These are phyloP conservation scores for Puccinia sorghi DNA, from an alignment of 1,284 basidiomycete species.

Conservation along the genomic window DNA sequence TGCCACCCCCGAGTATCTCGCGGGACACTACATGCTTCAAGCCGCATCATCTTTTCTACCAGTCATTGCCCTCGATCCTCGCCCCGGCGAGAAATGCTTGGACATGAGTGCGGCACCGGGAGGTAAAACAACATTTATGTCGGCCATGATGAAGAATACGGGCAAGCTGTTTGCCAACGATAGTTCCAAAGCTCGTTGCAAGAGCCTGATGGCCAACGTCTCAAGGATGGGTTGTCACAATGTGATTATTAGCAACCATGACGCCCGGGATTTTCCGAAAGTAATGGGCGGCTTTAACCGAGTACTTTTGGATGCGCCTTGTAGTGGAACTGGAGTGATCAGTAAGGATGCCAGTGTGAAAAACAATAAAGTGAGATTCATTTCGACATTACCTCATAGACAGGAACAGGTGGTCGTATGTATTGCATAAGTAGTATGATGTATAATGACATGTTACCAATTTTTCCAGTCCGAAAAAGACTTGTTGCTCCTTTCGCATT, in stretches of 20 bases:
- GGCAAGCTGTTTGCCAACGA: conserved; percentile 99
- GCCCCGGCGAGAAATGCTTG: conserved; percentile 88
- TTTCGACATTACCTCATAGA: background rate
- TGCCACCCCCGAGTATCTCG: conserved; percentile 97
- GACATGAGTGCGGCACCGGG: conserved; percentile 99
- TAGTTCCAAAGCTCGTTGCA: conserved; percentile 89
- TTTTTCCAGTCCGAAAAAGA: conserved; percentile 75
- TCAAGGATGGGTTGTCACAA: conserved; percentile 98
- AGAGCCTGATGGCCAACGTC: conserved; percentile 93
- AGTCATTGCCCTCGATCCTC: conserved; percentile 89
- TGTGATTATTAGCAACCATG: conserved; percentile 94
- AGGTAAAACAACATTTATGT: conserved; percentile 95
- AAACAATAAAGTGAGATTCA: conserved; percentile 71
- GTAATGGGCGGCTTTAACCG: conserved; percentile 98
- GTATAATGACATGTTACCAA: background rate
- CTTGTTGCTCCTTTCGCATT: conserved; percentile 87
- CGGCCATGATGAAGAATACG: conserved; percentile 95
- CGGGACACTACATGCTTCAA: conserved; percentile 99
- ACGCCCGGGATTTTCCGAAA: conserved; percentile 98
- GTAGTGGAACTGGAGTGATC: conserved; percentile 97
- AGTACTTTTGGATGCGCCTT: conserved; percentile 93
- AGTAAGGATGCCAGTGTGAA: conserved; percentile 97
- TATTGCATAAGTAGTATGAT: background rate
- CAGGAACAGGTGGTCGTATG: background rate
- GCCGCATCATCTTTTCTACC: conserved; percentile 99